Evolutionary conservation across 2,329 filamentous ascomycete genomes (phyloP).

Genomic region (Penicillium sp.): DNA sequence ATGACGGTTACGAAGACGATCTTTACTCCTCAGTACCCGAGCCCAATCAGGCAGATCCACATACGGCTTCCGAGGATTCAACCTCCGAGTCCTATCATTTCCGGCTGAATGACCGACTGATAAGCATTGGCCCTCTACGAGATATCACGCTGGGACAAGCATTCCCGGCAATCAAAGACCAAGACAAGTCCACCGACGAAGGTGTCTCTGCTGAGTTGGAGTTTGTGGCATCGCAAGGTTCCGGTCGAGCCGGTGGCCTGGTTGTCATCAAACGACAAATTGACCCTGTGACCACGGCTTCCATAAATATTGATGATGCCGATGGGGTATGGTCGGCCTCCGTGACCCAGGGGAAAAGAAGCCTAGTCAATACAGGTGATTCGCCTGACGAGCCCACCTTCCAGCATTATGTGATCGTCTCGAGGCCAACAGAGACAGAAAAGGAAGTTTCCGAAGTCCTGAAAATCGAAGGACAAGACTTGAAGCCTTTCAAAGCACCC

Average conservation of each 20-base stretch:
- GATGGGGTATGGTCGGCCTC: conserved; percentile 79
- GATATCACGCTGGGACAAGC: conserved; percentile 69
- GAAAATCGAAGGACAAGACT: conserved; percentile 67
- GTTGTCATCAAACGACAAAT: conserved; percentile 76
- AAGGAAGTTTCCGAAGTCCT: conserved; percentile 79
- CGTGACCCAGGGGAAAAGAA: conserved; percentile 46
- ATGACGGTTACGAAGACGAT: conserved; percentile 58
- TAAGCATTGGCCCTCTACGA: conserved; percentile 76
- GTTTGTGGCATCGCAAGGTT: conserved; percentile 54
- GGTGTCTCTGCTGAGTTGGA: conserved; percentile 45
- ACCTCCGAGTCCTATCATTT: conserved; percentile 63
- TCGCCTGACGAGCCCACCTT: conserved; percentile 52
- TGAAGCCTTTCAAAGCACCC: conserved; percentile 73
- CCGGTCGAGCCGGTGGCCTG: conserved; percentile 63
- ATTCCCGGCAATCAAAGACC: conserved; percentile 46
- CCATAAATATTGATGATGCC: conserved; percentile 70
- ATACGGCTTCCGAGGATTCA: conserved; percentile 20
- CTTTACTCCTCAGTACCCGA: conserved; percentile 42
- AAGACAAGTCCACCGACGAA: conserved; percentile 41
- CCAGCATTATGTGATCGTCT: conserved; percentile 80
- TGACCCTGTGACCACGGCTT: conserved; percentile 67
- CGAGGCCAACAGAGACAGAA: conserved; percentile 63
- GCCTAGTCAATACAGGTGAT: conserved; percentile 49
- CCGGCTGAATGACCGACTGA: conserved; percentile 70
- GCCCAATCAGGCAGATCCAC: conserved; percentile 14